Percentiles rank a stretch among this genome's conserved stretches.
Evolutionary conservation across 2,329 filamentous ascomycete species (phyloP).

Genomic region (Tolypocladium nubicola): DNA sequence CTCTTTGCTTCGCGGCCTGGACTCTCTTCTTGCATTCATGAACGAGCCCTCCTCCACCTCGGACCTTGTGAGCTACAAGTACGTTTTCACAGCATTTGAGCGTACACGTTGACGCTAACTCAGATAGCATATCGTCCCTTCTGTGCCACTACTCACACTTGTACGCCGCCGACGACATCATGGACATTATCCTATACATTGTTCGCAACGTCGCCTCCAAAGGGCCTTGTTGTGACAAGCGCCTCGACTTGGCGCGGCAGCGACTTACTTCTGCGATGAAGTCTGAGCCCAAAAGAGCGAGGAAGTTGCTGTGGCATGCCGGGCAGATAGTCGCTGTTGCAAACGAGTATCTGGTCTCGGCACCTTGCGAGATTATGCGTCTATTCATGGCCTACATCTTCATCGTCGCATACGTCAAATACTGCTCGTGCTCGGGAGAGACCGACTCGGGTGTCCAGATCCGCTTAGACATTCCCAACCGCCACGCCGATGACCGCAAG

Average conservation of each 20-base stretch:
- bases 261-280: slow-evolving; percentile 12
- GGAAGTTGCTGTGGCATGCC: slow-evolving; percentile 17
- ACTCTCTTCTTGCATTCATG: slow-evolving; percentile 10
- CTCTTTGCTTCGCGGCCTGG: slow-evolving; percentile 9
- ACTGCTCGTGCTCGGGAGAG: slow-evolving; percentile 7
- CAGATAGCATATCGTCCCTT: slow-evolving; percentile 12
- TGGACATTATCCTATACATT: slow-evolving; percentile 18
- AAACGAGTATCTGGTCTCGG: slow-evolving; percentile 16
- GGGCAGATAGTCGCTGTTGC: slow-evolving; percentile 18
- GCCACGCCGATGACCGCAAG: slow-evolving; percentile 1
- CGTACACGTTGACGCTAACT: slow-evolving; percentile 1
- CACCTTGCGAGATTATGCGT: slow-evolving; percentile 19
- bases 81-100: background rate
- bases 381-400: slow-evolving; percentile 21
- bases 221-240: slow-evolving; percentile 5
- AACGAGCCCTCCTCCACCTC: slow-evolving; percentile 10
- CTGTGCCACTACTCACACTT: slow-evolving; percentile 19
- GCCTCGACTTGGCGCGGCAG: slow-evolving; percentile 11
- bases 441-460: background rate
- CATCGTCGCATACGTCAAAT: slow-evolving; percentile 14
- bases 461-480: slow-evolving; percentile 10
- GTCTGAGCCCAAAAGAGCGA: slow-evolving; percentile 8
- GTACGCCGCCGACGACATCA: slow-evolving; percentile 13
- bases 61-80: slow-evolving; percentile 20
- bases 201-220: slow-evolving; percentile 13